phyloP scores from a whole-genome alignment of 2,329 filamentous ascomycete genomes.

The Fusarium sp. region DNA sequence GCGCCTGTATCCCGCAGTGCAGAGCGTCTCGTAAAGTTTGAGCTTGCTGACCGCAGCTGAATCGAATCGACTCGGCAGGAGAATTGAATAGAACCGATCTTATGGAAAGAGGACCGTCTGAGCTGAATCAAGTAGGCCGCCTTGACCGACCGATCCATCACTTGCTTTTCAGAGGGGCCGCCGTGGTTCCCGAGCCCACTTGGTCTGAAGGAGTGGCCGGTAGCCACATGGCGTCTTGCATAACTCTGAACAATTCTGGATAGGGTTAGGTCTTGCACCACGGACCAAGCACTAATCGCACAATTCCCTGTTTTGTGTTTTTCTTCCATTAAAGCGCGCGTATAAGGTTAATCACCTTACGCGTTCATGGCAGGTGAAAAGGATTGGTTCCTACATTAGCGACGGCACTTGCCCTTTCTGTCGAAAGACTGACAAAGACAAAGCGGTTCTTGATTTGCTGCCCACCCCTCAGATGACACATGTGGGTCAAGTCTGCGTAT shows the following conservation, averaged over 20 bases:
- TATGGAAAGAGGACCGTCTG: not conserved
- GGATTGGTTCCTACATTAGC: conserved; percentile 37
- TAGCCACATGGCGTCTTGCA: not conserved
- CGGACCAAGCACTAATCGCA: conserved; percentile 10
- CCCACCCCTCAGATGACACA: conserved; percentile 22
- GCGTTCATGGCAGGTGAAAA: conserved; percentile 16
- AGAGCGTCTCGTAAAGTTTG: not conserved
- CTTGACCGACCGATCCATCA: conserved; percentile 6
- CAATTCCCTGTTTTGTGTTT: conserved; percentile 28
- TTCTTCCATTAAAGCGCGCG: not conserved
- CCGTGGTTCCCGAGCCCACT: conserved; percentile 22
- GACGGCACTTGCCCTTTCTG: conserved; percentile 29
- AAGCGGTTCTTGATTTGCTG: conserved; percentile 7
- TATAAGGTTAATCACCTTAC: conserved; percentile 27
- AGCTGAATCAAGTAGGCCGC: conserved; percentile 19
- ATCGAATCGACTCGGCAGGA: not conserved
- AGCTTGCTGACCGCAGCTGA: not conserved
- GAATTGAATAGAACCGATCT: conserved; percentile 10
- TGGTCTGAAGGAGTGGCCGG: not conserved
- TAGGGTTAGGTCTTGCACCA: not conserved
- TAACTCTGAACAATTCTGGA: not conserved
- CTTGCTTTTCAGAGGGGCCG: conserved; percentile 4
- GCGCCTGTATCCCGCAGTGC: not conserved
- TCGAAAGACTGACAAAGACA: conserved; percentile 7
- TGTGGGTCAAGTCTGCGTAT: conserved; percentile 31